Conservation (phyloP, 768 basidiomycete species). For the Leccinum obscurum region DNA sequence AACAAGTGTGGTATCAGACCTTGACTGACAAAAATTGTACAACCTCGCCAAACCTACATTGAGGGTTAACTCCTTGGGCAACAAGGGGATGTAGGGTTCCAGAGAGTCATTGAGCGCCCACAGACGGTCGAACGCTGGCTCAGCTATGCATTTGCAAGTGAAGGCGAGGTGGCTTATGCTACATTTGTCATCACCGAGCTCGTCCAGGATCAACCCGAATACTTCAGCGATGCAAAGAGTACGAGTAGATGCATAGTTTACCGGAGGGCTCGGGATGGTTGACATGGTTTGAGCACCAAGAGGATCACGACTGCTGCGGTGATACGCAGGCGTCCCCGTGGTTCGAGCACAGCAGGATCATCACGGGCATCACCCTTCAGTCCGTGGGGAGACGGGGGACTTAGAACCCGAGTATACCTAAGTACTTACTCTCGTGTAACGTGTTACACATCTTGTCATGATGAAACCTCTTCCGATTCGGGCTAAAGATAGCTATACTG, state of each 20-base stretch:
- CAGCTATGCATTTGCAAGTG: constrained; percentile 22
- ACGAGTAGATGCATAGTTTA: not conserved
- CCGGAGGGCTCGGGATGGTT: not conserved
- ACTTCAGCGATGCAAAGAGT: constrained; percentile 24
- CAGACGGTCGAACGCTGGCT: constrained; percentile 24
- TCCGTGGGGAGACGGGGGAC: not conserved
- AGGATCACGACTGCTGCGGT: not conserved
- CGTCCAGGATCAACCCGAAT: constrained; percentile 24
- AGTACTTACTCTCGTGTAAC: no score
- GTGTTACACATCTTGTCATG: no score
- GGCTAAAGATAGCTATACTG: not conserved
- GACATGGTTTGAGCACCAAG: constrained; percentile 10
- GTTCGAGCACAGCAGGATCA: not conserved
- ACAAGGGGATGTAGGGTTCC: constrained; percentile 24
- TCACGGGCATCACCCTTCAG: not conserved
- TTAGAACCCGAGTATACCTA: not conserved
- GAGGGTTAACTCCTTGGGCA: constrained; percentile 22
- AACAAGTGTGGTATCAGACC: constrained; percentile 8
- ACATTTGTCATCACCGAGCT: constrained; percentile 18
- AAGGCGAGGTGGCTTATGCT: constrained; percentile 20
- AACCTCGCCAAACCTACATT: constrained; percentile 14
- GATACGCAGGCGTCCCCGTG: not conserved
- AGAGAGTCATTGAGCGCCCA: constrained; percentile 26
- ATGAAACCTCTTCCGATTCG: not conserved
- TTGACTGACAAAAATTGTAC: not conserved